phyloP scores from a whole-genome alignment of 805 yeast species.

The Starmerella cellae region DNA sequence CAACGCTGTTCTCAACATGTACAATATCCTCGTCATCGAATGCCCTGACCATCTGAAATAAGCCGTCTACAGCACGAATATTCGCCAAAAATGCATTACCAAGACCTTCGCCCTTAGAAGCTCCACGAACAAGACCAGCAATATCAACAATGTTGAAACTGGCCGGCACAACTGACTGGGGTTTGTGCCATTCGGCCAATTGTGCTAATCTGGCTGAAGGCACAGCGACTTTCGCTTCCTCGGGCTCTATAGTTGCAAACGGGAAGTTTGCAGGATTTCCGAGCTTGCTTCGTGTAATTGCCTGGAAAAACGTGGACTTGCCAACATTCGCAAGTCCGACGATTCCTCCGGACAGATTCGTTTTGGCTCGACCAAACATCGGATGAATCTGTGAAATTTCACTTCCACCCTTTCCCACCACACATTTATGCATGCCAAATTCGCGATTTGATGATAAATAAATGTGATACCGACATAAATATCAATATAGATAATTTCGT shows the following conservation, averaged over 20 bases:
- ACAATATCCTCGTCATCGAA: conserved; percentile 53
- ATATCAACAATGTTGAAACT: conserved; percentile 49
- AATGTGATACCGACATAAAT: too few species aligned
- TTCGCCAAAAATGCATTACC: conserved; percentile 63
- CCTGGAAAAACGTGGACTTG: conserved; percentile 44
- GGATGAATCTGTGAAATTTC: not conserved
- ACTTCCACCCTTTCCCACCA: not conserved
- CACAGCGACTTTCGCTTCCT: conserved; percentile 44
- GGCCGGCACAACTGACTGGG: conserved; percentile 42
- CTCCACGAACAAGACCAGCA: conserved; percentile 57
- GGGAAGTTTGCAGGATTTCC: conserved; percentile 62
- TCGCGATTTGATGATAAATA: too few species aligned
- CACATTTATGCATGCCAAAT: too few species aligned
- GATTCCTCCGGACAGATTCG: conserved; percentile 32
- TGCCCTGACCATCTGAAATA: conserved; percentile 55
- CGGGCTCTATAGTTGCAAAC: conserved; percentile 66
- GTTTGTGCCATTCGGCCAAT: conserved; percentile 36
- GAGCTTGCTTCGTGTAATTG: conserved; percentile 45
- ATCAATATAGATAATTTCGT: too few species aligned
- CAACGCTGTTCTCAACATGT: conserved; percentile 51
- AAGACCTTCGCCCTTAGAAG: conserved; percentile 52
- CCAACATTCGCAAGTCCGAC: conserved; percentile 59
- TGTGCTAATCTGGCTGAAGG: conserved; percentile 40
- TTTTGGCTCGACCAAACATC: conserved; percentile 17
- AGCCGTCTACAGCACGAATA: conserved; percentile 58